Evolutionary conservation across 2,329 filamentous ascomycete genomes (phyloP).

Genomic region (Alternaria solani): DNA sequence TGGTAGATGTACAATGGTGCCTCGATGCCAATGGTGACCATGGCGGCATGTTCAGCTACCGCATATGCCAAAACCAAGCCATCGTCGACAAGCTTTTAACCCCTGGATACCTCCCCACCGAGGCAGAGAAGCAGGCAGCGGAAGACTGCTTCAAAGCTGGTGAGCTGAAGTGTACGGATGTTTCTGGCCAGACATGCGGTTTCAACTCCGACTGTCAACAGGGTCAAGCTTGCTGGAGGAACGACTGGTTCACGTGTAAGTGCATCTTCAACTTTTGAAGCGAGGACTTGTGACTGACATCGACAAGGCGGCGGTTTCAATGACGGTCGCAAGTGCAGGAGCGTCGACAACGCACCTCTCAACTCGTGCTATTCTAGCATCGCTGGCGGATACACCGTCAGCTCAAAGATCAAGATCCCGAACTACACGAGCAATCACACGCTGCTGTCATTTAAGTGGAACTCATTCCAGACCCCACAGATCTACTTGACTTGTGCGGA

Average conservation of each 20-base stretch:
- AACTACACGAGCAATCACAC: conserved; percentile 45
- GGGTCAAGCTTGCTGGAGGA: conserved; percentile 43
- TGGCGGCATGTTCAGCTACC: conserved; percentile 47
- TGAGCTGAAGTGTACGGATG: conserved; percentile 42
- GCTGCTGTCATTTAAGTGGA: conserved; percentile 44
- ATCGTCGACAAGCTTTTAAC: conserved; percentile 44
- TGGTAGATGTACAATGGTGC: conserved; percentile 46
- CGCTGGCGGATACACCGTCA: conserved; percentile 47
- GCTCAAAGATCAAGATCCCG: conserved; percentile 44
- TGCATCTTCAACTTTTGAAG: not conserved
- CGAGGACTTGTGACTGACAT: not conserved
- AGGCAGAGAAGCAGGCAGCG: conserved; percentile 45
- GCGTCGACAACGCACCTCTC: conserved; percentile 42
- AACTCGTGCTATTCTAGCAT: conserved; percentile 47
- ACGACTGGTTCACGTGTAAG: conserved; percentile 47
- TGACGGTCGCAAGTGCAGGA: conserved; percentile 36
- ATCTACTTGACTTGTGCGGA: conserved; percentile 46
- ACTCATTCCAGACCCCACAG: conserved; percentile 46
- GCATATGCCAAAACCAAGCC: conserved; percentile 45
- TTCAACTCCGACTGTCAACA: conserved; percentile 42
- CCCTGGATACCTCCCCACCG: conserved; percentile 42
- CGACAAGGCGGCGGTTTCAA: conserved; percentile 35
- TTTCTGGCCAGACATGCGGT: conserved; percentile 40
- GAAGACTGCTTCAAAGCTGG: conserved; percentile 44
- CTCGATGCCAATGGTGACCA: conserved; percentile 47